These are phyloP conservation scores for Coemansia asiatica DNA, from an alignment of 192 early-diverging fungal genomes.

Conservation along the genomic window DNA sequence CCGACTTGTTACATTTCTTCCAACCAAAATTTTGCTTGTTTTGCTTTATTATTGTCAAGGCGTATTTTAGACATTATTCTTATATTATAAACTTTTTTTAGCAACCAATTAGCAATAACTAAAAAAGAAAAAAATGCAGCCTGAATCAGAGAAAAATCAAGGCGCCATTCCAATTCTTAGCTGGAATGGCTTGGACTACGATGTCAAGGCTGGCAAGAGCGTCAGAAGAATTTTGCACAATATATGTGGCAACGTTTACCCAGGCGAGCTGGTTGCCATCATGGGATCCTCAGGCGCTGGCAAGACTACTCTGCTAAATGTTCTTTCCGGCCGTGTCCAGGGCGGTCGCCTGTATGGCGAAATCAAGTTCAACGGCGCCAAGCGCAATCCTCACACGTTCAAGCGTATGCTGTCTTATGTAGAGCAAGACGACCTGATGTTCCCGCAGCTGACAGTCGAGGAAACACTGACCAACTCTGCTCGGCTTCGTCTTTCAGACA, in stretches of 20 bases:
- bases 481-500: constrained; percentile 58
- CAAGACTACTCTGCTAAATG: constrained; percentile 75
- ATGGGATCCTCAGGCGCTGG: constrained; percentile 48
- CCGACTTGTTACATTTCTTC: neutral
- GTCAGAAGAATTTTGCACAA: constrained; percentile 55
- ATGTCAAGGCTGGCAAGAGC: constrained; percentile 9
- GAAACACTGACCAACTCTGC: constrained; percentile 71
- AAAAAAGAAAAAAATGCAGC: neutral
- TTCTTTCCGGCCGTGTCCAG: constrained; percentile 62
- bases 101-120: neutral
- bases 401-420: constrained; percentile 29
- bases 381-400: constrained; percentile 12
- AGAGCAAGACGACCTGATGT: constrained; percentile 39
- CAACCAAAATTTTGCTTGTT: neutral
- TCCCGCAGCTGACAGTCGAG: constrained; percentile 62
- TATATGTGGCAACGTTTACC: constrained; percentile 62
- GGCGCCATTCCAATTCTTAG: neutral
- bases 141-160: neutral
- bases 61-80: no score
- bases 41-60: neutral
- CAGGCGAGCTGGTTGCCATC: constrained; percentile 71
- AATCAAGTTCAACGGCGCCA: constrained; percentile 47
- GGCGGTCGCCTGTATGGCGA: constrained; percentile 49
- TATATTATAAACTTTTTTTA: neutral
- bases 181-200: constrained; percentile 15